Conservation (phyloP, 345 rosid species). For the Sisymbrium irio region DNA sequence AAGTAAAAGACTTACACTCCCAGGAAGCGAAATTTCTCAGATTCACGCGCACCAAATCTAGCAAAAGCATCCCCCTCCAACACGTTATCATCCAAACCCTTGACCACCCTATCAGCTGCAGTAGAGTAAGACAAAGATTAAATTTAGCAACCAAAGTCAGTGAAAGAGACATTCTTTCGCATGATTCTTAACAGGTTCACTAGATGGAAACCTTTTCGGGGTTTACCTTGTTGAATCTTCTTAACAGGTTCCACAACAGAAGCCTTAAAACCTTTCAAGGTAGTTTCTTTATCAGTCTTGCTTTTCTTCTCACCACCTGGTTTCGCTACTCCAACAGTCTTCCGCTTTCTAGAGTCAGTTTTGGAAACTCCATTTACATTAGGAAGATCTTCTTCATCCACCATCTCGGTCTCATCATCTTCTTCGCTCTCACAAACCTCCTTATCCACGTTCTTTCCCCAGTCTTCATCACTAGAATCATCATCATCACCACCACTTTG, state of each 20-base stretch:
- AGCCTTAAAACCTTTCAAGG: conserved; percentile 36
- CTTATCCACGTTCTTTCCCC: conserved; percentile 54
- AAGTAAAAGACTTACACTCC: conserved; percentile 60
- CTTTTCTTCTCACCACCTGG: conserved; percentile 50
- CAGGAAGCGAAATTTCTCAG: conserved; percentile 71
- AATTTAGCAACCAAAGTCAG: conserved; percentile 21
- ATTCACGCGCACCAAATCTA: conserved; percentile 69
- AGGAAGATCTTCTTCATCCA: conserved; percentile 28
- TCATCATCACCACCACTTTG: conserved; percentile 54
- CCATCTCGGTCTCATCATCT: conserved; percentile 59
- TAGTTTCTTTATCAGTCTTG: conserved; percentile 29
- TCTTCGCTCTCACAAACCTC: conserved; percentile 48
- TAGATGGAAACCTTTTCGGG: not conserved
- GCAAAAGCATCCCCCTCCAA: conserved; percentile 55
- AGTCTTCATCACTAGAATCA: conserved; percentile 81
- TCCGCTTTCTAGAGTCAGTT: conserved; percentile 46
- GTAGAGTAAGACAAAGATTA: not conserved
- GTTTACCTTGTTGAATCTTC: conserved; percentile 45
- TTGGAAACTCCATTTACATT: conserved; percentile 23
- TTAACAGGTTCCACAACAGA: conserved; percentile 43
- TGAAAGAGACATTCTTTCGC: not conserved
- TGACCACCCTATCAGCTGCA: conserved; percentile 50
- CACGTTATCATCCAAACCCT: conserved; percentile 37
- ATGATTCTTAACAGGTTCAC: conserved; percentile 9
- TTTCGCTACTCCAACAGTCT: conserved; percentile 39